A percentile compares a stretch with the other conserved stretches of the same genome.
Conservation (phyloP, 1,284 basidiomycete genomes). For the Dichomitus squalens region DNA sequence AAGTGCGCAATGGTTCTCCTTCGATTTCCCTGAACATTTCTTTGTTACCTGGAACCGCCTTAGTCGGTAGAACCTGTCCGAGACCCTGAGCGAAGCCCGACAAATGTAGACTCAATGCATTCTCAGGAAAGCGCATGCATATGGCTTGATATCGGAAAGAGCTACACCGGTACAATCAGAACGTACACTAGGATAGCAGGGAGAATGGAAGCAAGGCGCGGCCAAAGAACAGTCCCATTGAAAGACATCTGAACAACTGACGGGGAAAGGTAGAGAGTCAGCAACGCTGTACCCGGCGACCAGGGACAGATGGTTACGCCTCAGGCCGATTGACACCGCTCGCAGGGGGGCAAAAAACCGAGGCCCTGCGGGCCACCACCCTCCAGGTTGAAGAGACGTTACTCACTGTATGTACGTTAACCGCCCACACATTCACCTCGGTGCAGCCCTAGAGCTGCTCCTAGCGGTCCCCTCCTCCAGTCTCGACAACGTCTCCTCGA, state of each 20-base stretch:
- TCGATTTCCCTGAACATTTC: not conserved
- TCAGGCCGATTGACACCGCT: not conserved
- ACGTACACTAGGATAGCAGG: conserved; percentile 8
- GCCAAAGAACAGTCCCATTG: conserved; percentile 2
- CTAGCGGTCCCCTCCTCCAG: conserved; percentile 41
- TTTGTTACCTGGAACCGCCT: not conserved
- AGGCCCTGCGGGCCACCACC: not conserved
- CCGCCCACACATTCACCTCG: not conserved
- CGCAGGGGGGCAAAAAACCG: not conserved
- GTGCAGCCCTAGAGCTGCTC: not conserved
- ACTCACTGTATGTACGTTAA: conserved; percentile 8
- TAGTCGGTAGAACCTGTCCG: not conserved
- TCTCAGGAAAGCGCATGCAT: conserved; percentile 2
- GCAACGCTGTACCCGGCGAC: not conserved
- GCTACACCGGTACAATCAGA: conserved; percentile 14
- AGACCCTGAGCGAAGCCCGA: not conserved
- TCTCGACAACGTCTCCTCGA: conserved; percentile 58
- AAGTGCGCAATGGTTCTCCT: not conserved
- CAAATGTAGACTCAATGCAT: not conserved
- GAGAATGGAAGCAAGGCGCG: not conserved
- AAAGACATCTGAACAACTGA: conserved; percentile 1
- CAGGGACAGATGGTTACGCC: not conserved
- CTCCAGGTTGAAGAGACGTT: too few relatives aligned
- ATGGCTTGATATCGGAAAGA: conserved; percentile 7
- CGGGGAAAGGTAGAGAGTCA: not conserved